Base-by-base conservation (phyloP, 148 eudicot genomes). In the Diospyros lotus region DNA sequence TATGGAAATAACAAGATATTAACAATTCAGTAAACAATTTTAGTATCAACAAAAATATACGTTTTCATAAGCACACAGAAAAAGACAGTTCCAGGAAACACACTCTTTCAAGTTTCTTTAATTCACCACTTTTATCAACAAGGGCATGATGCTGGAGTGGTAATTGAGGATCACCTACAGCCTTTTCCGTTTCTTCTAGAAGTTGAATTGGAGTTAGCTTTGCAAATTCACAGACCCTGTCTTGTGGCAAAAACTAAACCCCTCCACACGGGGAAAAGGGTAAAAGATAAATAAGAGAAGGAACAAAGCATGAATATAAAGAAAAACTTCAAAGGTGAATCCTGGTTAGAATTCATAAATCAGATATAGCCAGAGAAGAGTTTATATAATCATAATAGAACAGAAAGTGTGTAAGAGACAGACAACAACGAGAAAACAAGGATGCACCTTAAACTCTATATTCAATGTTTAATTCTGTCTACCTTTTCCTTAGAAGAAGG, bases 191-290 rank as follows among this genome's bases (percentile, higher is more conserved):
- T 79, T 93, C 98, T 76, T 91, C 92, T 62, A 95, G 83, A 74
- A 95, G 96, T 81, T 90, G 89, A 44, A 92, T 83, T 40, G 98
- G 98, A 73, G 94, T 87, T 79, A 95, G 82, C 89, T 92, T 95
- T 50, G 98, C 97, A 82, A 95, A 95, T 86, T 95, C 98, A 62
- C 98, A 95, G 15, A 95, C 98, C 81, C 96, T 84, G 81, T 95
- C 98, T 88, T 95, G 98, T n/a, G 98, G 98, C 64, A 94, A 81
- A 84, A 94, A 94, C 97, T 94, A 83, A 15, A 7, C 48, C 18
- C 51, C 55, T 70, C 11, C 40, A 56, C 10, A 5, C 17, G 28
- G 28, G 28, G 40, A 59, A 59, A 38, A 40, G 42, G 39, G 50
- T 51, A 2, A 76, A 40, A 40, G 56, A 38, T 2, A 42, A 17